A percentile compares a stretch with the other conserved stretches of the same genome.
Conservation (phyloP, 2,329 filamentous ascomycete genomes). For the Penicillium vulpinum region DNA sequence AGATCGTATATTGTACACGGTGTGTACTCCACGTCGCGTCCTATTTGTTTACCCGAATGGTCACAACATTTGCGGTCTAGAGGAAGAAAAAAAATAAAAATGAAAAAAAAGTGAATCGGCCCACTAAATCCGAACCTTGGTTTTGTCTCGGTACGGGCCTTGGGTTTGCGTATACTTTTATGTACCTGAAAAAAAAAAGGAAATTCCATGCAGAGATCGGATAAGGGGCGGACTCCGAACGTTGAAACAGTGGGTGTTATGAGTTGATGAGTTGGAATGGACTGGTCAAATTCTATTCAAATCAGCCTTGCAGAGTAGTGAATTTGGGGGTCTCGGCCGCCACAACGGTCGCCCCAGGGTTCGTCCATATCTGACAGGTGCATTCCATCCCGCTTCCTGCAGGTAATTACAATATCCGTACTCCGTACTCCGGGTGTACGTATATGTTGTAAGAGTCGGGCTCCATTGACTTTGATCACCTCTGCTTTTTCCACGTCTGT, state of each 20-base stretch:
- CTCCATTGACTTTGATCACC: constrained; percentile 14
- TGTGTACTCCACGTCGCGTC: constrained; percentile 7
- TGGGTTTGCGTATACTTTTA: constrained; percentile 1
- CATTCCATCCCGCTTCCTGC: constrained; percentile 15
- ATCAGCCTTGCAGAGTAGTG: constrained; percentile 1
- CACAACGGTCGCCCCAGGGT: constrained; percentile 29
- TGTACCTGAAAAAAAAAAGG: not conserved
- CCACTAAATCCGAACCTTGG: constrained; percentile 11
- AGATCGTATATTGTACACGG: not conserved
- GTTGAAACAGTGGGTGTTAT: constrained; percentile 5
- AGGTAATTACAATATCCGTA: constrained; percentile 15
- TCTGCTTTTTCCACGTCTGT: constrained; percentile 11
- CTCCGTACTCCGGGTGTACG: no score
- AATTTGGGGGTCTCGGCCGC: constrained; percentile 18
- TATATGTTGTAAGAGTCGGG: not conserved
- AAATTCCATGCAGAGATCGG: constrained; percentile 3
- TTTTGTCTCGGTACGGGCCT: constrained; percentile 23
- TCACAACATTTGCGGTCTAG: not conserved
- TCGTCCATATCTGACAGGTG: constrained; percentile 25
- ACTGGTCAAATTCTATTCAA: not conserved
- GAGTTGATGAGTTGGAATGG: not conserved
- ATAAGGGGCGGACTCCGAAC: not conserved
- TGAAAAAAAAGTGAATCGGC: not conserved
- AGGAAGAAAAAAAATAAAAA: not conserved
- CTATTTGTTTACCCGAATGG: not conserved